Evolutionary conservation across 1,284 basidiomycete species (phyloP).

Genomic region (Cystobasidium slooffiae): DNA sequence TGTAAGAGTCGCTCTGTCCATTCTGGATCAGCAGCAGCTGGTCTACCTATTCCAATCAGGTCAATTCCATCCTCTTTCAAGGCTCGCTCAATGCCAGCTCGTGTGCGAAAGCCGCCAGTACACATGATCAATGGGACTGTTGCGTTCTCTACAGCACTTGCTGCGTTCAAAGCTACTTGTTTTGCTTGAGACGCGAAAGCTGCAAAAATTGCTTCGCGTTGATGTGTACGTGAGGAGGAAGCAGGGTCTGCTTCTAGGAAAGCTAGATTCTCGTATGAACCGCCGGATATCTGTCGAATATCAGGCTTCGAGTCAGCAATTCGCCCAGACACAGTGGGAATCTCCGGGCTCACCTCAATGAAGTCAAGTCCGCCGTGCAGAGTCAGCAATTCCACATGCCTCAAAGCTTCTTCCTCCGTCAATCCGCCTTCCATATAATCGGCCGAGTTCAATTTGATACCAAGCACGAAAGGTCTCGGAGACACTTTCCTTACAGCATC

Average conservation of each 20-base stretch:
- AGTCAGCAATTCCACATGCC: constrained; percentile 69
- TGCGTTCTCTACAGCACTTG: constrained; percentile 8
- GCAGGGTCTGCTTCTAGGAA: constrained; percentile 37
- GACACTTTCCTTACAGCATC: constrained; percentile 66
- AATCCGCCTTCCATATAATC: constrained; percentile 68
- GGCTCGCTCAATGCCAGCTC: constrained; percentile 65
- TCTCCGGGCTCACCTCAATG: constrained; percentile 64
- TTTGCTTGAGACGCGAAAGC: constrained; percentile 55
- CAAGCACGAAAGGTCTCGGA: constrained; percentile 70
- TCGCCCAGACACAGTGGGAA: background rate
- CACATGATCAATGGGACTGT: constrained; percentile 69
- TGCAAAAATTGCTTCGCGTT: constrained; percentile 61
- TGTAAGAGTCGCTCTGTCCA: constrained; percentile 61
- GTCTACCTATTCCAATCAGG: constrained; percentile 76
- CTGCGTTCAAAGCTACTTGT: constrained; percentile 44
- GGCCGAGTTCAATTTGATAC: constrained; percentile 84
- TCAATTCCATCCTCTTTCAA: constrained; percentile 61
- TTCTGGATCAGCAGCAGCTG: constrained; percentile 68
- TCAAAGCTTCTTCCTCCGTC: constrained; percentile 64
- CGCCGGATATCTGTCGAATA: constrained; percentile 66
- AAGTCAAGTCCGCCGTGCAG: constrained; percentile 72
- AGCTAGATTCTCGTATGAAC: constrained; percentile 81
- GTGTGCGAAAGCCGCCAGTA: constrained; percentile 76
- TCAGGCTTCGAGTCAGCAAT: background rate
- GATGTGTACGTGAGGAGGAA: constrained; percentile 41